Evolutionary conservation across 148 eudicot species (phyloP), one percentile per base, ranked within the genome.

Genomic region (Rhododendron vialii): DNA sequence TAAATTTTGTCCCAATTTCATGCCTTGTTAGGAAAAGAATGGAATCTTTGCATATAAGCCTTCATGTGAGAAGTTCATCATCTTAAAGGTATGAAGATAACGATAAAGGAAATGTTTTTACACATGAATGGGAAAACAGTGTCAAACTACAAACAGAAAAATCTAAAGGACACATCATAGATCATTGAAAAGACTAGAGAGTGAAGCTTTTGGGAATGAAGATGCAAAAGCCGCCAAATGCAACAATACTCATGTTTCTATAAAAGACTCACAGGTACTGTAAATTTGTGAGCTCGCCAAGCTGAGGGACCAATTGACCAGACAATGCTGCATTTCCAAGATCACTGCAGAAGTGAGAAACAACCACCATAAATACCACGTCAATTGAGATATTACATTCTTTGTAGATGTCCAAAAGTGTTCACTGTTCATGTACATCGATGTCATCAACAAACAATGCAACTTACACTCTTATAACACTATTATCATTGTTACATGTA

Each of bases 401-500:
- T 24, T 41, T 10, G 26, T 7, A 38, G 59, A 83, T 26, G 43
- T 15, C n/a, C 10, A 11, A 15, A 7, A 43, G 2, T 41, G 1
- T 43, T 17, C 12, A 47, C 1, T 53, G 3, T 22, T 17, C 10
- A 33, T 41, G 38, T 28, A 22, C 26, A 47, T 20, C 2, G 78
- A 69, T 36, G 78, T 35, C 28, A 67, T 67, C 26, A 83, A 67
- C 17, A 30, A 48, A 69, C 7, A 81, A 28, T 67, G 65, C 22
- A 30, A 67, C 92, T 86, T 92, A 93, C 95, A 93, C 93, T 90
- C 95, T 91, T 83, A 90, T 93, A 55, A 93, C 95, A 85, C 95
- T 93, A 87, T 93, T 93, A 55, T 93, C 95, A 67, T 88, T 90
- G 90, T 95, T 93, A 89, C 98, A 95, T 24, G 98, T 94, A 55